Conservation (phyloP, 139 green algal species). For the Auxenochlorella pyrenoidosa region DNA sequence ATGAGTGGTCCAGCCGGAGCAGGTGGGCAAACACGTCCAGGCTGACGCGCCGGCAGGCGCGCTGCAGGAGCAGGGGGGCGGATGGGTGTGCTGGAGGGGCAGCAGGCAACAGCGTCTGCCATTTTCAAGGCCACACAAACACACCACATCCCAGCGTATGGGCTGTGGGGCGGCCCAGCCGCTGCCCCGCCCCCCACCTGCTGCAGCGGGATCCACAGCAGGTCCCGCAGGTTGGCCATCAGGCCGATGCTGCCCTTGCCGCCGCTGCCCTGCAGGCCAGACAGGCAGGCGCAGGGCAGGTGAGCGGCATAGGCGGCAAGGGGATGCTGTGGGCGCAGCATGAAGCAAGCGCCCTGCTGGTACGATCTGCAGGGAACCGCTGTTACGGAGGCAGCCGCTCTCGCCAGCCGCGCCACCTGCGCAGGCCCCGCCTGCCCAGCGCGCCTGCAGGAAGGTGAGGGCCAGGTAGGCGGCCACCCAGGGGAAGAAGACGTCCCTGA, state of each 20-base stretch:
- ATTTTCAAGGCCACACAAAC: no score
- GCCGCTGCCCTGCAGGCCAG: conserved; percentile 42
- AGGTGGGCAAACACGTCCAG: conserved; percentile 82
- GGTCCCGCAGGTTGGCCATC: conserved; percentile 78
- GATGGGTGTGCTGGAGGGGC: neutral
- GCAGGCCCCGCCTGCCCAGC: conserved; percentile 2
- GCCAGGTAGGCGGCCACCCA: conserved; percentile 46
- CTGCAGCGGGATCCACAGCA: conserved; percentile 82
- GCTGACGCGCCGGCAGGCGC: conserved; percentile 57
- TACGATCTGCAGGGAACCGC: no score
- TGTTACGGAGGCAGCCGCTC: no score
- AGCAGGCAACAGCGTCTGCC: neutral
- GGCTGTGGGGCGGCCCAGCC: neutral
- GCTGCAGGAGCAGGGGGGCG: conserved; percentile 24
- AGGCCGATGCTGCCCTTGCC: conserved; percentile 71
- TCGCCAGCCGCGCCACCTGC: neutral
- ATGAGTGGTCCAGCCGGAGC: conserved; percentile 84
- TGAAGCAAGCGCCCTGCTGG: no score
- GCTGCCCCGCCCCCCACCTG: conserved; percentile 41
- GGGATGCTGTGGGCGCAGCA: no score
- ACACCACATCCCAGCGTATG: no score
- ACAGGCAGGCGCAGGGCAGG: no score
- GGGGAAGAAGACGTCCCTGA: conserved; percentile 60
- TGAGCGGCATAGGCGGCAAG: no score
- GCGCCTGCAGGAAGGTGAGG: conserved; percentile 46